phyloP scores from a whole-genome alignment of 1,284 basidiomycete species.

The Malassezia sympodialis region DNA sequence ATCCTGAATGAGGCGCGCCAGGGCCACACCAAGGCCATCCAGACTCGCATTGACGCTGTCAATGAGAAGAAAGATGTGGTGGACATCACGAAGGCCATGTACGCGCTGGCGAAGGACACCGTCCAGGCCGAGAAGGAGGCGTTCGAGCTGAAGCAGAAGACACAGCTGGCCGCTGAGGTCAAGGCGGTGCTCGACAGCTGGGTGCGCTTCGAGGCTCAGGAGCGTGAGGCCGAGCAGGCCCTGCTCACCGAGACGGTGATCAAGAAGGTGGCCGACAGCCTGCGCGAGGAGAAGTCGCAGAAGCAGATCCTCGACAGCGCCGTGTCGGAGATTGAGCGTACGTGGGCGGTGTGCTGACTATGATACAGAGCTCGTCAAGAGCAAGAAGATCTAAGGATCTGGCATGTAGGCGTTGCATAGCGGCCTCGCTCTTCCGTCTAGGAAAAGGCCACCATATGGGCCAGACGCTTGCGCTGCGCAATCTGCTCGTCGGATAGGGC shows the following conservation, averaged over 20 bases:
- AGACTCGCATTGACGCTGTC: constrained; percentile 81
- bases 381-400: constrained; percentile 42
- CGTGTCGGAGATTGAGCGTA: constrained; percentile 82
- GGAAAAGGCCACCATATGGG: constrained; percentile 18
- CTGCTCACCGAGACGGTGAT: constrained; percentile 79
- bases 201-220: constrained; percentile 93
- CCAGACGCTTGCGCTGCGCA: constrained; percentile 33
- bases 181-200: constrained; percentile 93
- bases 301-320: constrained; percentile 77
- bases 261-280: constrained; percentile 67
- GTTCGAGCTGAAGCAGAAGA: constrained; percentile 83
- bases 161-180: constrained; percentile 73
- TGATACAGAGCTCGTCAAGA: constrained; percentile 37
- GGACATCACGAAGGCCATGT: constrained; percentile 76
- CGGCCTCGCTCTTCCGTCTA: not conserved
- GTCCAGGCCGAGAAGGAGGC: constrained; percentile 79
- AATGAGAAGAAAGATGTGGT: constrained; percentile 89
- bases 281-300: constrained; percentile 85
- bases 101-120: constrained; percentile 90
- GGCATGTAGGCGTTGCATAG: not conserved
- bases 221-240: constrained; percentile 89
- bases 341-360: constrained; percentile 49
- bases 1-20: constrained; percentile 73
- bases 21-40: constrained; percentile 85
- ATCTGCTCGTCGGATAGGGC: constrained; percentile 26